phyloP scores from a whole-genome alignment of 371 early-diverging fungal species.

The Mucor ambiguus region DNA sequence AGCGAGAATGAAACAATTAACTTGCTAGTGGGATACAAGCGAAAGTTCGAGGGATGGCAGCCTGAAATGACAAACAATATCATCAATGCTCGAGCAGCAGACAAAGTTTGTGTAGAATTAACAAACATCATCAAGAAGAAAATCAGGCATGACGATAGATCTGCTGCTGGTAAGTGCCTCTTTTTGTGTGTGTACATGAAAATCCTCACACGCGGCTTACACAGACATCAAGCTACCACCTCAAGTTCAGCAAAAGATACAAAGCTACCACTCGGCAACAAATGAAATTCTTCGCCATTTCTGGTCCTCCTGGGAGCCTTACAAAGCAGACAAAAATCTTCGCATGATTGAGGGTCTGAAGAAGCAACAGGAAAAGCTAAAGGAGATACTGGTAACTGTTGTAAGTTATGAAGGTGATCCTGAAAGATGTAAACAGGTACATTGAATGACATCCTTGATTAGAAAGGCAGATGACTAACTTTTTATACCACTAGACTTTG shows the following conservation, averaged over 20 bases:
- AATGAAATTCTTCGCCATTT: conserved; percentile 70
- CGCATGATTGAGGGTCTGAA: conserved; percentile 59
- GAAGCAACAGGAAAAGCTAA: conserved; percentile 51
- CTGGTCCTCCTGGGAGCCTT: conserved; percentile 60
- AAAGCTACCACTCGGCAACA: conserved; percentile 59
- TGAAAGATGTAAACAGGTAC: conserved; percentile 44
- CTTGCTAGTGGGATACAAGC: conserved; percentile 33
- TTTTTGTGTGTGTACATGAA: neutral
- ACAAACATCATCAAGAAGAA: conserved; percentile 43
- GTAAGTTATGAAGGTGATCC: conserved; percentile 35
- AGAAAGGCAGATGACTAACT: neutral
- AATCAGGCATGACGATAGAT: conserved; percentile 26
- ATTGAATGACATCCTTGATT: neutral
- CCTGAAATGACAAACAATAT: conserved; percentile 44
- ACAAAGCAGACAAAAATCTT: conserved; percentile 53
- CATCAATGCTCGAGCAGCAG: conserved; percentile 37
- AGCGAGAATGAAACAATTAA: conserved; percentile 28
- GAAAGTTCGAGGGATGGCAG: conserved; percentile 42
- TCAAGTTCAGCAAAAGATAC: conserved; percentile 49
- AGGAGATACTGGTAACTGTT: conserved; percentile 44
- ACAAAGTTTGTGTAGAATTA: conserved; percentile 34
- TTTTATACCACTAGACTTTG: conserved; percentile 41
- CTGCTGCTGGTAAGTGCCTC: conserved; percentile 30
- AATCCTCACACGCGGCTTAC: too few species aligned
- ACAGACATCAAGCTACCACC: conserved; percentile 47